Evolutionary conservation across 2,329 filamentous ascomycete genomes (phyloP), one percentile per base, ranked within the genome.

Genomic region (Ceratocystis ficicola): DNA sequence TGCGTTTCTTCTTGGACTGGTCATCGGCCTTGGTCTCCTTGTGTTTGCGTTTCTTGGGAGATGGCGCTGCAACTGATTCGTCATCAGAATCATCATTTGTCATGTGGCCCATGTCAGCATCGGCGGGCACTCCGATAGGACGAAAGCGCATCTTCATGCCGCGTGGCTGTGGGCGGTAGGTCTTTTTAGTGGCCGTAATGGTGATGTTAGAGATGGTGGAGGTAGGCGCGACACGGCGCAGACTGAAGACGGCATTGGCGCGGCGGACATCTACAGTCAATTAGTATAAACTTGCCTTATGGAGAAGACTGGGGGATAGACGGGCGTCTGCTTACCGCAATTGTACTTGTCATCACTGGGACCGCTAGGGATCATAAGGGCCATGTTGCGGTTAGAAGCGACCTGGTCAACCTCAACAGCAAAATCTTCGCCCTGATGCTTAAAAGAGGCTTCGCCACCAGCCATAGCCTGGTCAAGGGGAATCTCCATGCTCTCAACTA

Each of bases 131-230:
- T 32, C 88, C 88, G 57, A 87, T 81, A 0, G 88, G 87, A 65
- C 81, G 80, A 74, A 83, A 90, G 44, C 87, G 83, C 74, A 85
- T 81, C 71, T 81, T 84, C 65, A 92, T 76, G 5, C 84, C 86
- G 70, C 81, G 79, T 1, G 88, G 87, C 73, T 91, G 88, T 59
- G 82, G 77, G 67, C 86, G 82, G 62, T 83, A 77, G 1, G 79
- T 76, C 44, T 76, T 77, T 20, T 62, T 46, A 65, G 72, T 32
- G 12, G 62, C 46, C n/a, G 44, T 63, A 8, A 62, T 44, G 44
- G 59, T 66, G 25, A 48, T 46, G 20, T 48, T 64, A 1, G 62
- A 62, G 17, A 68, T 46, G 15, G 62, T 46, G 1, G 61, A 62
- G 12, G 62, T 44, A 17, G 62, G 65, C 32, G 62, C 44, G 25